phyloP scores from a whole-genome alignment of 441 rosid genomes.

The Bocquillonia castaneifolia region DNA sequence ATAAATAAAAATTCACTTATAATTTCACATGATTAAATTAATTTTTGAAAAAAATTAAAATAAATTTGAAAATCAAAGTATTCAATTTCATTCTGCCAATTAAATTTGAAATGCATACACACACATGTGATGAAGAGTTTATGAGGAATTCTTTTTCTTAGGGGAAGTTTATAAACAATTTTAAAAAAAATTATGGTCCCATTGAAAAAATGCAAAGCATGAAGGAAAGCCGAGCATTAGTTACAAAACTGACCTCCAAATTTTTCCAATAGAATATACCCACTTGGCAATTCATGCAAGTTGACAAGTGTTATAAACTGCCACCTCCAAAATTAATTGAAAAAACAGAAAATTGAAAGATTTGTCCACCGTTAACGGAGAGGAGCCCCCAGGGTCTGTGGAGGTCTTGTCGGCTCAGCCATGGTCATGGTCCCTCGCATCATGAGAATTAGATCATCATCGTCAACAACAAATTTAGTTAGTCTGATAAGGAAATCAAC shows the following conservation, averaged over 20 bases:
- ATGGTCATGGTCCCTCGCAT: conserved; percentile 43
- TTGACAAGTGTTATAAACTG: background rate
- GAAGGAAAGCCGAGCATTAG: background rate
- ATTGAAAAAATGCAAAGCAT: no score
- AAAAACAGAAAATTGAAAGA: background rate
- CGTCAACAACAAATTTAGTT: conserved; percentile 9
- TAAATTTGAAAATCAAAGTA: no score
- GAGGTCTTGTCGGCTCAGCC: conserved; percentile 15
- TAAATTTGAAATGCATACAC: no score
- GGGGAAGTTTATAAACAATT: no score
- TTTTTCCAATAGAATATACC: background rate
- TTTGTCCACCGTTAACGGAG: background rate
- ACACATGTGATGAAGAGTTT: no score
- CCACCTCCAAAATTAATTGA: background rate
- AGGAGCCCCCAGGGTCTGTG: background rate
- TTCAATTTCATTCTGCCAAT: no score
- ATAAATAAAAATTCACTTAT: no score
- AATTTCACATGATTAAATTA: no score
- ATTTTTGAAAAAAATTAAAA: no score
- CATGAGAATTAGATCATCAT: conserved; percentile 22
- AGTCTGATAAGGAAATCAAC: conserved; percentile 8
- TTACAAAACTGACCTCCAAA: background rate
- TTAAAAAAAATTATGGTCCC: background rate
- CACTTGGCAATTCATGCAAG: background rate
- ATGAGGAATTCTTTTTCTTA: no score